Base-by-base conservation (phyloP, 169 alveolate species). In the Plasmodium chabaudi region DNA sequence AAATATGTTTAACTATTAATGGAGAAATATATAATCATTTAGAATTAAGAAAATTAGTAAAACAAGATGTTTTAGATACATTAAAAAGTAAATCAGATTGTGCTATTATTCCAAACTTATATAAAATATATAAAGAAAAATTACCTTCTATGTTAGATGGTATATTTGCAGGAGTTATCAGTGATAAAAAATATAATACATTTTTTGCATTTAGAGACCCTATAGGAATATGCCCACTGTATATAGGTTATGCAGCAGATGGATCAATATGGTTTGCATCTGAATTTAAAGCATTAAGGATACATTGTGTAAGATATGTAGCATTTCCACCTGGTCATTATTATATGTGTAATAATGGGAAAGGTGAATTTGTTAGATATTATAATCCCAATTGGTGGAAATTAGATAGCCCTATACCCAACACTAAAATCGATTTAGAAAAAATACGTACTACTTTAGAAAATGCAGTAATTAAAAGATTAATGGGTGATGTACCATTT, bases 401-500 rank as follows among this genome's bases (percentile, higher is more conserved):
- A 2, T 59, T 86, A 68, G 34, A 46, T 53, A 39, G 73, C 21
- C 47, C 77, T 15, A 72, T 72, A 53, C 89, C 89, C 1, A 86
- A 86, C 12, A 86, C 42, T 56, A 72, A 68, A 53, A 75, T 59
- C 0, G 86, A 72, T 12, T 69, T 86, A 46, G 51, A 86, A 19
- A 13, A 68, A 61, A 79, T 89, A 15, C 87, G 91, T 9, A 46
- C 72, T 25, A 64, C 65, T 10, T 72, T 92, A 60, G 88, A 68
- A 46, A 21, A 59, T 9, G 75, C 93, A 10, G 92, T 87, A 27
- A 57, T 79, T 5, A 88, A 87, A 87, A 55, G 95, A 71, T 68
- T 89, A n/a, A 87, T 82, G 90, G 73, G 96, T 68, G 98, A 96
- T 72, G 97, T 94, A 17, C 98, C 98, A 15, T 95, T 94, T 57